Conservation (phyloP, 1,284 basidiomycete species). For the Ustilago sp. region DNA sequence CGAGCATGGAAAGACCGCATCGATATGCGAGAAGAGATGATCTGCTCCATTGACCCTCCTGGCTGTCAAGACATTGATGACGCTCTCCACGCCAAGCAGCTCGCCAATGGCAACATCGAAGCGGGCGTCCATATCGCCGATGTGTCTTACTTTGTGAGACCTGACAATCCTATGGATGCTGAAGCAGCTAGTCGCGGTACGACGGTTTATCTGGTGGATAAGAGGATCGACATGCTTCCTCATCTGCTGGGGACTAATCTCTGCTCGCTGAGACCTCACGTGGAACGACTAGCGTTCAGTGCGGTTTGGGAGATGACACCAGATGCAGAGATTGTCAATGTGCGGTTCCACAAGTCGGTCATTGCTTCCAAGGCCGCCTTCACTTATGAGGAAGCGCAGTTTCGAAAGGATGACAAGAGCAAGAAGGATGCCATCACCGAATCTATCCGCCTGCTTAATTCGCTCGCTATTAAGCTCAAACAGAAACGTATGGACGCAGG, state of each 20-base stretch:
- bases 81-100: constrained; percentile 88
- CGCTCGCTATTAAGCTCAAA: constrained; percentile 86
- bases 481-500: constrained; percentile 90
- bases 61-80: constrained; percentile 99
- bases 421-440: constrained; percentile 85
- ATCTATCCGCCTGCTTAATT: constrained; percentile 89
- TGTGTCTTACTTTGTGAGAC: constrained; percentile 93
- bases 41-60: constrained; percentile 98
- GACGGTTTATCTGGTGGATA: constrained; percentile 98
- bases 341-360: constrained; percentile 93
- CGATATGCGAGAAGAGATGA: constrained; percentile 85
- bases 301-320: constrained; percentile 85
- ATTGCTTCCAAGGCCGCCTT: constrained; percentile 97
- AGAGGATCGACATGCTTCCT: constrained; percentile 98
- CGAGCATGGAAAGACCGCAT: constrained; percentile 85
- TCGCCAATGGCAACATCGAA: constrained; percentile 95
- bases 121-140: constrained; percentile 99
- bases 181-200: constrained; percentile 96
- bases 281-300: constrained; percentile 95
- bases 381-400: constrained; percentile 96
- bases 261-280: constrained; percentile 90
- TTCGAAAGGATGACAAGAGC: constrained; percentile 87
- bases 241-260: constrained; percentile 93
- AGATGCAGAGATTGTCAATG: constrained; percentile 84
- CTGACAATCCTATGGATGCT: constrained; percentile 95